phyloP scores from a whole-genome alignment of 176 grass and related monocot genomes.

The Oropetium thomaeum region DNA sequence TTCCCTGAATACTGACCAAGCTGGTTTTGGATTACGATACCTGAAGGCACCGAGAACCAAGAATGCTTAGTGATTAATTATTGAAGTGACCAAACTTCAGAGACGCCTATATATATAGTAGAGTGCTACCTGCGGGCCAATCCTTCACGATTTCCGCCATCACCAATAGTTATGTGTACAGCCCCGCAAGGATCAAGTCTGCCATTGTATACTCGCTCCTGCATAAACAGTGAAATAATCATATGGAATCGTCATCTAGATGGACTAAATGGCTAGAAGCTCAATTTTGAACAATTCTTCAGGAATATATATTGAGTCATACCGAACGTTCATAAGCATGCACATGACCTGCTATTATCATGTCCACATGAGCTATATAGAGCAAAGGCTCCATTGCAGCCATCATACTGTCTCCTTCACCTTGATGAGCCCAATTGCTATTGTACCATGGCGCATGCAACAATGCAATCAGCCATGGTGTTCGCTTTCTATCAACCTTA shows the following conservation, averaged over 20 bases:
- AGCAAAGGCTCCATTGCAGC: conserved; percentile 72
- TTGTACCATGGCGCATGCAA: conserved; percentile 97
- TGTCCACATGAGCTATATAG: conserved; percentile 70
- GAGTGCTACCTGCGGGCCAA: conserved; percentile 66
- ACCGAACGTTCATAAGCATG: conserved; percentile 95
- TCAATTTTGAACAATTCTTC: background rate
- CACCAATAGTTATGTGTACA: conserved; percentile 91
- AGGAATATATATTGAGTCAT: conserved; percentile 30
- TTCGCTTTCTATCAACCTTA: conserved; percentile 71
- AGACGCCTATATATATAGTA: background rate
- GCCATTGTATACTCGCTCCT: conserved; percentile 68
- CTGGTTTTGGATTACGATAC: conserved; percentile 71
- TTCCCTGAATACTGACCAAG: conserved; percentile 95
- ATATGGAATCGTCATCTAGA: background rate
- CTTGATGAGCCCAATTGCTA: conserved; percentile 87
- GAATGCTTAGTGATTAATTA: background rate
- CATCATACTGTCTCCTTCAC: conserved; percentile 86
- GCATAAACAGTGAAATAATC: conserved; percentile 7
- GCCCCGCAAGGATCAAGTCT: conserved; percentile 64
- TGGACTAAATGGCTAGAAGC: background rate
- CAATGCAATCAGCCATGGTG: conserved; percentile 70
- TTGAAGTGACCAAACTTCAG: background rate
- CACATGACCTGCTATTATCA: conserved; percentile 84
- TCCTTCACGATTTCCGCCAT: conserved; percentile 94
- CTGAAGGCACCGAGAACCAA: conserved; percentile 24